Evolutionary conservation across 2,329 filamentous ascomycete species (phyloP).

Genomic region (Alternaria sp.): DNA sequence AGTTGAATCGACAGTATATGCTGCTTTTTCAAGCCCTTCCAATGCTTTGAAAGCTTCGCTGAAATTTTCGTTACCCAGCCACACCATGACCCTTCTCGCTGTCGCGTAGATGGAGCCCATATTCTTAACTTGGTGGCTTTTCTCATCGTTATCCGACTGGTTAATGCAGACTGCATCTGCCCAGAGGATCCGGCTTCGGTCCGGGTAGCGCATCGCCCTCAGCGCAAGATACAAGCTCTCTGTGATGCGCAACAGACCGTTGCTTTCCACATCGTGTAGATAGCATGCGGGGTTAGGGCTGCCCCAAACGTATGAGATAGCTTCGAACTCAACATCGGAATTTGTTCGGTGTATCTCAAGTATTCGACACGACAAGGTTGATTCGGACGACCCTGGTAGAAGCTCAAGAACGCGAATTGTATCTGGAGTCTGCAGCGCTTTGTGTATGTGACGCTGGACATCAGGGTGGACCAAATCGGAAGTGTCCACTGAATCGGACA

Average conservation of each 20-base stretch:
- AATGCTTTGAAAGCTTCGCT: neutral
- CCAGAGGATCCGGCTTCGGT: neutral
- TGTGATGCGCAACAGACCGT: accelerated
- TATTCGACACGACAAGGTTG: neutral
- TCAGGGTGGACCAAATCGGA: too few species aligned
- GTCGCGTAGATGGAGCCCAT: neutral
- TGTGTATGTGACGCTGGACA: too few species aligned
- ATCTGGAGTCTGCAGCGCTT: neutral
- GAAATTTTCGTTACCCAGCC: neutral
- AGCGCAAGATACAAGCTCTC: neutral
- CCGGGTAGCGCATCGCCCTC: neutral
- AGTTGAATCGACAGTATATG: neutral
- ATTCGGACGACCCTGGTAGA: accelerated
- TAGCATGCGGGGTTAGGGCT: neutral
- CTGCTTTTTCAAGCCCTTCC: neutral
- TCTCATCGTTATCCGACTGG: neutral
- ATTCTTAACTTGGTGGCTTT: neutral
- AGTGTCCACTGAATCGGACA: too few species aligned
- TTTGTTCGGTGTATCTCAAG: neutral
- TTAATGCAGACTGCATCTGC: neutral
- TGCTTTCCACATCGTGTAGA: neutral
- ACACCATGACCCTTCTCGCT: neutral
- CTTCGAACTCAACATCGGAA: neutral
- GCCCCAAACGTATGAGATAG: neutral
- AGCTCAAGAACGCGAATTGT: neutral